Conservation (phyloP, 1,139 yeast genomes). For the Entelexis paramagnoliae region DNA sequence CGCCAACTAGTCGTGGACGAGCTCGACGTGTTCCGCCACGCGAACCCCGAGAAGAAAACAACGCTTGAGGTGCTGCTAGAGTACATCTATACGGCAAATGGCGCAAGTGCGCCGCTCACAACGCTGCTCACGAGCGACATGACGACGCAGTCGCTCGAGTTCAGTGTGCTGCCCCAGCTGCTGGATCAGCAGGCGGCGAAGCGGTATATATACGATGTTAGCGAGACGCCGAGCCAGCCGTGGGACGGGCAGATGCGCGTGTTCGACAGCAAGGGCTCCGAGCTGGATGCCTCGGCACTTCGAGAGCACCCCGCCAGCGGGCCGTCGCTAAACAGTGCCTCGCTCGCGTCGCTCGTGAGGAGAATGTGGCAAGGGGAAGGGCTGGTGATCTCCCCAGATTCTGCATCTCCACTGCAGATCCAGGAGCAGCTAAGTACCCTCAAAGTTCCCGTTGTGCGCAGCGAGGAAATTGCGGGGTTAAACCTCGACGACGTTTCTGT, state of each 20-base stretch:
- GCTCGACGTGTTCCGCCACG: slow-evolving; percentile 18
- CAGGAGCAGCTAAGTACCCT: slow-evolving; percentile 1
- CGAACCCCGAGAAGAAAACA: slow-evolving; percentile 1
- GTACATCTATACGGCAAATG: background rate
- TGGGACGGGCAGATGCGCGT: slow-evolving; percentile 11
- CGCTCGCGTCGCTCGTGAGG: background rate
- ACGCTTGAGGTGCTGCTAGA: slow-evolving; percentile 19
- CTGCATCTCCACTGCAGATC: slow-evolving; percentile 10
- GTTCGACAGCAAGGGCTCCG: background rate
- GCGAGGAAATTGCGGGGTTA: slow-evolving; percentile 15
- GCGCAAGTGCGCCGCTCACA: slow-evolving; percentile 3
- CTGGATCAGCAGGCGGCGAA: background rate
- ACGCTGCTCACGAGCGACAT: slow-evolving; percentile 6
- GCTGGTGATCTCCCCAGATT: slow-evolving; percentile 8
- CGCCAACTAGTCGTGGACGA: slow-evolving; percentile 22
- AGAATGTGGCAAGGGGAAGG: slow-evolving; percentile 15
- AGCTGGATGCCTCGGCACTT: background rate
- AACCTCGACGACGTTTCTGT: slow-evolving; percentile 11
- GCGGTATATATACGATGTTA: slow-evolving; percentile 14
- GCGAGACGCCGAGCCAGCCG: slow-evolving; percentile 1
- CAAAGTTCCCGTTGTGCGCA: slow-evolving; percentile 6
- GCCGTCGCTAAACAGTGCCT: background rate
- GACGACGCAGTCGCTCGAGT: slow-evolving; percentile 1
- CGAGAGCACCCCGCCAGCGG: background rate
- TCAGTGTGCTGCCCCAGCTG: slow-evolving; percentile 9